phyloP scores from a whole-genome alignment of 495 filamentous ascomycete species.

The Sphaerosporella brunnea region DNA sequence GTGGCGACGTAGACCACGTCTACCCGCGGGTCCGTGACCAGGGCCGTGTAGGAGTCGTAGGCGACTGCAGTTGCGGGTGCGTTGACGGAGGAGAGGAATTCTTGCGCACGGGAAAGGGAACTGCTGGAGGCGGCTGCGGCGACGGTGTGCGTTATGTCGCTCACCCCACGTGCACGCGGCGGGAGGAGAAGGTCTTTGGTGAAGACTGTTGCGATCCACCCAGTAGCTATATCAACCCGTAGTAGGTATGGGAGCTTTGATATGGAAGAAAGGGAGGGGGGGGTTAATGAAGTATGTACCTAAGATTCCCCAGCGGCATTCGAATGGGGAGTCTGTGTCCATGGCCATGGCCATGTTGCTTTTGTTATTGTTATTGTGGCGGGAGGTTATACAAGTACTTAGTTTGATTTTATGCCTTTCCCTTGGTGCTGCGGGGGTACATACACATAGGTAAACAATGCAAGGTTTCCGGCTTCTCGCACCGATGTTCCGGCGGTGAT shows the following conservation, averaged over 20 bases:
- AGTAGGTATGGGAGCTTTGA: not conserved
- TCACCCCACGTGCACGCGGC: conserved; percentile 49
- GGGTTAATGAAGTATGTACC: too few species aligned
- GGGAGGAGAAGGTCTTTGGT: conserved; percentile 65
- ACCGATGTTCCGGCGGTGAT: too few species aligned
- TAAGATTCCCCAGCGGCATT: not conserved
- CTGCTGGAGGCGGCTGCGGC: conserved; percentile 69
- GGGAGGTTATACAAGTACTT: not conserved
- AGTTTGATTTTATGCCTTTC: not conserved
- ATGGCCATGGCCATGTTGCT: not conserved
- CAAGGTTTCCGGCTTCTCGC: too few species aligned
- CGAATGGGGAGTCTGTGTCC: not conserved
- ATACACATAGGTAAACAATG: too few species aligned
- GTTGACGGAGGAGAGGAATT: conserved; percentile 48
- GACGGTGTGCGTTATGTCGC: conserved; percentile 61
- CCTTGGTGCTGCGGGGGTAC: not conserved
- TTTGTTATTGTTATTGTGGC: not conserved
- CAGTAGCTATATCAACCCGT: not conserved
- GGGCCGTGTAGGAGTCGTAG: conserved; percentile 64
- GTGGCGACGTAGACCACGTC: conserved; percentile 89
- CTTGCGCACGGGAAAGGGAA: conserved; percentile 44
- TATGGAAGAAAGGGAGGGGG: not conserved
- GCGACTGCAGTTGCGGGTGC: conserved; percentile 44
- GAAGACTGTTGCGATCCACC: conserved; percentile 34
- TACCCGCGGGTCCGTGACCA: conserved; percentile 57